Conservation (phyloP, 805 yeast genomes). For the Yamadazyma akitaensis region DNA sequence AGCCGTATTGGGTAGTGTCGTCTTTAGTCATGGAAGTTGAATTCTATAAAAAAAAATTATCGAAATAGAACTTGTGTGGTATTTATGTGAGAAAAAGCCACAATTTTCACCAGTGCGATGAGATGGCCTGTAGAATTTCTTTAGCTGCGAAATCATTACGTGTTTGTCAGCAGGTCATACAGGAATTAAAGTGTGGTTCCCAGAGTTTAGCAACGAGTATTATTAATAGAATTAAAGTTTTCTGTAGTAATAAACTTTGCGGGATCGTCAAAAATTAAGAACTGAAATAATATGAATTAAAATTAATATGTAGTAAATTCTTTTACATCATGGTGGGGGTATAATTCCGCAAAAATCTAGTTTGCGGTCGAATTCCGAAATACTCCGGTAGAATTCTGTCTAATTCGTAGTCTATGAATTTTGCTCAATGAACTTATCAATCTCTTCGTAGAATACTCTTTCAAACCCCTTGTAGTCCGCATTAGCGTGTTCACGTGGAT, state of each 20-base stretch:
- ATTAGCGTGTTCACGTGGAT: slow-evolving; percentile 2
- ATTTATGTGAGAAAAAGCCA: slow-evolving; percentile 2
- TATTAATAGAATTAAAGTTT: too few relatives aligned
- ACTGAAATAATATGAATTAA: too few relatives aligned
- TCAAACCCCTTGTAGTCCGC: slow-evolving; percentile 1
- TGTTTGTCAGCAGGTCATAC: slow-evolving; percentile 1
- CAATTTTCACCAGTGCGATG: slow-evolving; percentile 7
- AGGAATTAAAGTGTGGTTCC: not conserved
- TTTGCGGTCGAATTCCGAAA: too few relatives aligned
- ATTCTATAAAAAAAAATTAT: not conserved
- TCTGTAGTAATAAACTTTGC: too few relatives aligned
- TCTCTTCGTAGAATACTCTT: not conserved
- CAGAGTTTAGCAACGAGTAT: too few relatives aligned
- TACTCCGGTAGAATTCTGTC: too few relatives aligned
- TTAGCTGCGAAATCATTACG: slow-evolving; percentile 1
- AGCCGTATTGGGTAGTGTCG: slow-evolving; percentile 35
- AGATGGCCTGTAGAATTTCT: not conserved
- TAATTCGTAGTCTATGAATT: too few relatives aligned
- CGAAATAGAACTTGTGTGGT: not conserved
- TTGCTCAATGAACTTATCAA: slow-evolving; percentile 2
- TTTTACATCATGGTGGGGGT: too few relatives aligned
- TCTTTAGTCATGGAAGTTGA: slow-evolving; percentile 37
- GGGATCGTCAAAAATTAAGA: too few relatives aligned
- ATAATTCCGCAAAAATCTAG: too few relatives aligned
- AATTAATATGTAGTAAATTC: too few relatives aligned